Conservation (phyloP, 1,284 basidiomycete genomes). For the Rhodotorula sp. region DNA sequence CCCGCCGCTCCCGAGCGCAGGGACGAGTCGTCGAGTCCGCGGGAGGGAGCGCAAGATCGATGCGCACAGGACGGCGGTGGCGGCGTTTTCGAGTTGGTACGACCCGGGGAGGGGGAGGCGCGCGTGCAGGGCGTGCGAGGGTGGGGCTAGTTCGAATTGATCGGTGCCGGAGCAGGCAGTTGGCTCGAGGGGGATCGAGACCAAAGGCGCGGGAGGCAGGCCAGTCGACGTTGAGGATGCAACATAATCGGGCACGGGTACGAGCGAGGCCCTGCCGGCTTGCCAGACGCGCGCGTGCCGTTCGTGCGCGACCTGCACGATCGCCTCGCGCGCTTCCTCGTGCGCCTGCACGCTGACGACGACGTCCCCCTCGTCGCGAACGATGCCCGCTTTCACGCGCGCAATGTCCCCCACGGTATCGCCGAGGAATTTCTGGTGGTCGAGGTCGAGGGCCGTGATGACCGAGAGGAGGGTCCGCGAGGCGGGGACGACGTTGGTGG, state of each 20-base stretch:
- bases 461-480: slow-evolving; percentile 71
- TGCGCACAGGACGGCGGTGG: slow-evolving; percentile 66
- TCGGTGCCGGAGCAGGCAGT: background rate
- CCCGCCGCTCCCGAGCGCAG: slow-evolving; percentile 26
- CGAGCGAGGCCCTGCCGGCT: slow-evolving; percentile 14
- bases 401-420: slow-evolving; percentile 72
- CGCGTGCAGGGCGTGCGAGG: background rate
- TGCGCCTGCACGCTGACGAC: slow-evolving; percentile 71
- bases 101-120: slow-evolving; percentile 65
- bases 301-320: slow-evolving; percentile 51
- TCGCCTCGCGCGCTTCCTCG: slow-evolving; percentile 56
- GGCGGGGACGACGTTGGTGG: slow-evolving; percentile 83
- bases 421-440: slow-evolving; percentile 89
- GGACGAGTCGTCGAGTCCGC: slow-evolving; percentile 45
- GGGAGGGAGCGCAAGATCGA: slow-evolving; percentile 60
- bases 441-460: slow-evolving; percentile 82
- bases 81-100: slow-evolving; percentile 80
- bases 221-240: background rate
- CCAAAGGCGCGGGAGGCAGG: slow-evolving; percentile 33
- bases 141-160: background rate
- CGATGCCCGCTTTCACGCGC: slow-evolving; percentile 80
- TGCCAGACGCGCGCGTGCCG: slow-evolving; percentile 42
- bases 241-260: background rate
- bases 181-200: slow-evolving; percentile 21
- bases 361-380: slow-evolving; percentile 66